Evolutionary conservation across 345 rosid genomes (phyloP).

Genomic region (Syzygium grande): DNA sequence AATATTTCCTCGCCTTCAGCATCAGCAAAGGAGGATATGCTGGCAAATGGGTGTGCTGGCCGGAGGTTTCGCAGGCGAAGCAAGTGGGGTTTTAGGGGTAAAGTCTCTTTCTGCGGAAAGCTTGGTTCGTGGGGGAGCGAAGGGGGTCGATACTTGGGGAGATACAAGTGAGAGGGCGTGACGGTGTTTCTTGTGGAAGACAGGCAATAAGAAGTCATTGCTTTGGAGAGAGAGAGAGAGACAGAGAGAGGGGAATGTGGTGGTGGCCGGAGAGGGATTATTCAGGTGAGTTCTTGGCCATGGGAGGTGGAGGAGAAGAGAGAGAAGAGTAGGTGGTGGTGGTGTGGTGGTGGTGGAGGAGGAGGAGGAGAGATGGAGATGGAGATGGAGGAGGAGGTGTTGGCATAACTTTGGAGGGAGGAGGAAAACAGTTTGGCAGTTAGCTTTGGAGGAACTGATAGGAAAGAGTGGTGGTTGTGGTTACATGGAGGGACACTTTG

Average conservation of each 20-base stretch:
- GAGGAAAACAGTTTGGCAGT: conserved; percentile 7
- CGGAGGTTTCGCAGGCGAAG: conserved; percentile 10
- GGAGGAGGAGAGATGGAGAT: neutral
- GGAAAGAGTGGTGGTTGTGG: neutral
- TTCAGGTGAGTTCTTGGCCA: conserved; percentile 19
- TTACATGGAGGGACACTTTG: neutral
- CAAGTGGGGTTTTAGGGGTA: conserved; percentile 17
- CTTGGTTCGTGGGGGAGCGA: neutral
- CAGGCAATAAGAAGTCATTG: conserved; percentile 51
- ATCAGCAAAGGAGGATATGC: conserved; percentile 59
- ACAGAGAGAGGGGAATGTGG: neutral
- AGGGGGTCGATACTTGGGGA: conserved; percentile 21
- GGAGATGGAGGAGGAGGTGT: neutral
- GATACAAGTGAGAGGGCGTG: neutral
- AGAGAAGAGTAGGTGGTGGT: conserved; percentile 9
- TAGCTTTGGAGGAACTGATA: neutral
- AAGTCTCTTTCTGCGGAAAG: conserved; percentile 21
- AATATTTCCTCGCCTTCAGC: conserved; percentile 39
- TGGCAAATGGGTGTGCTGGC: conserved; percentile 37
- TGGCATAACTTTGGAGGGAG: conserved; percentile 5
- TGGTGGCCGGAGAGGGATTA: neutral
- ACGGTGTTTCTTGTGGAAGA: conserved; percentile 46
- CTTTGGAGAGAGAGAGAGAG: neutral
- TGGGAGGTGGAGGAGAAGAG: conserved; percentile 10
- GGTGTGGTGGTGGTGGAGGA: neutral